Percentiles rank a stretch among this genome's conserved stretches.
Evolutionary conservation across 2,329 filamentous ascomycete species (phyloP).

Genomic region (Fusarium ramigenum): DNA sequence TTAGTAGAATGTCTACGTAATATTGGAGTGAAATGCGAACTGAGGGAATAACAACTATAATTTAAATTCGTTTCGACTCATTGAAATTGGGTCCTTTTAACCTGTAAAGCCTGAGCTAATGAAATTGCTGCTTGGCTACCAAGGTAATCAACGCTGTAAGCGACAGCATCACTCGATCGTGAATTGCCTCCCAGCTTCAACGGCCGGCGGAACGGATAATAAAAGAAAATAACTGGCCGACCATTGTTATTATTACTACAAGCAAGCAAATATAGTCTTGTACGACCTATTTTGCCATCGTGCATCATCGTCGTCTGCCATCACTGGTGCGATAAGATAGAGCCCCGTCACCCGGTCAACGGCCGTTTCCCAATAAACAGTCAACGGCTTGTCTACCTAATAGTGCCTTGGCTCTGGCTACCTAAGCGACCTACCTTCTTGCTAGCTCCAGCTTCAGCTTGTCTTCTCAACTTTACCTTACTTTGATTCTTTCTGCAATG

Average conservation of each 20-base stretch:
- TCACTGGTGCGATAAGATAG: slow-evolving; percentile 37
- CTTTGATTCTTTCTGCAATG: slow-evolving; percentile 38
- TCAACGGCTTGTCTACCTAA: slow-evolving; percentile 35
- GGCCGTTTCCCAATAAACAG: slow-evolving; percentile 40
- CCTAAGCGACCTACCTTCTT: slow-evolving; percentile 25
- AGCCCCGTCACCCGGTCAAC: slow-evolving; percentile 40
- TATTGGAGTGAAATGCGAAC: neutral
- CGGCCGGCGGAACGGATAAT: neutral
- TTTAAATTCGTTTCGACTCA: neutral
- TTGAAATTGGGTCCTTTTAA: neutral
- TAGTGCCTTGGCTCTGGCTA: slow-evolving; percentile 24
- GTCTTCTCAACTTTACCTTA: slow-evolving; percentile 15
- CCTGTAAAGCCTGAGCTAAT: neutral
- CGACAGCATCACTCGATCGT: neutral
- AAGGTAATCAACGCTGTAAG: slow-evolving; percentile 1
- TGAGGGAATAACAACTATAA: neutral
- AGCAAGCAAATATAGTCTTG: neutral
- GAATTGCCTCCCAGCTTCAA: neutral
- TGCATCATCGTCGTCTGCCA: slow-evolving; percentile 17
- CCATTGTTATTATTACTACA: neutral
- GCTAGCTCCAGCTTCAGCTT: slow-evolving; percentile 33
- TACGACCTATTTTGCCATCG: neutral
- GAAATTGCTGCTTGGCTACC: neutral
- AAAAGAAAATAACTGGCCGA: neutral
- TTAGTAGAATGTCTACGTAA: neutral